Percentiles rank a stretch among this genome's conserved stretches.
phyloP scores from a whole-genome alignment of 495 filamentous ascomycete species.

The Aspergillus incahuasiensis region DNA sequence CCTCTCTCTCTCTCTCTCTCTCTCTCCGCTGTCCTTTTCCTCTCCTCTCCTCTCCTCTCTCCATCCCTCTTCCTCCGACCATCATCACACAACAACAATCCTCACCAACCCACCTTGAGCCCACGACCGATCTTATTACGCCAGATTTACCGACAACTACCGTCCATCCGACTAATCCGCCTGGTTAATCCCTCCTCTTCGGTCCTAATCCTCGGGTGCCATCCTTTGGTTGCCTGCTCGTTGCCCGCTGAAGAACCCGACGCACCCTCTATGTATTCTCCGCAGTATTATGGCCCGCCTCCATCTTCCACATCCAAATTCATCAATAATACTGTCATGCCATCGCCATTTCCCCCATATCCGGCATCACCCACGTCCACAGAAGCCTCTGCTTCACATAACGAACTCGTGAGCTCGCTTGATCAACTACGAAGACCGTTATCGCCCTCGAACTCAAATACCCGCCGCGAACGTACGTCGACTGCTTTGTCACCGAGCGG shows the following conservation, averaged over 20 bases:
- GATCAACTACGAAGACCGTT: constrained; percentile 20
- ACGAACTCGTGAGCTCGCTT: constrained; percentile 11
- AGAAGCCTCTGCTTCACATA: constrained; percentile 11
- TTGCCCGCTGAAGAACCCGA: constrained; percentile 7
- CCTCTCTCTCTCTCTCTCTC: constrained; percentile 12
- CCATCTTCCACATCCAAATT: constrained; percentile 25
- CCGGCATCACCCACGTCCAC: constrained; percentile 13
- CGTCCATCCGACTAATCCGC: not conserved
- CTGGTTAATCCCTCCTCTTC: not conserved
- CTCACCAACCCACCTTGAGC: not conserved
- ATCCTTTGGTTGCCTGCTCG: constrained; percentile 3
- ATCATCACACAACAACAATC: too few species aligned
- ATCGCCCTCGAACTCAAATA: constrained; percentile 10
- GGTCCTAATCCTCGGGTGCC: not conserved
- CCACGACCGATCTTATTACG: not conserved
- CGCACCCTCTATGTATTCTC: constrained; percentile 32
- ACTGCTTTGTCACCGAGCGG: constrained; percentile 15
- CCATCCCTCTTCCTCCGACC: not conserved
- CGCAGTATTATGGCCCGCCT: constrained; percentile 36
- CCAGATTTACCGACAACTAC: too few species aligned
- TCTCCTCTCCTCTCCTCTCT: constrained; percentile 11
- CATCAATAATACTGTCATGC: constrained; percentile 30
- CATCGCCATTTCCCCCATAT: constrained; percentile 19
- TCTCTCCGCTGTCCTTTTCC: constrained; percentile 17
- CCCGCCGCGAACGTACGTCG: constrained; percentile 13